phyloP scores from a whole-genome alignment of 1,284 basidiomycete genomes.

The Anthracocystis setariae region DNA sequence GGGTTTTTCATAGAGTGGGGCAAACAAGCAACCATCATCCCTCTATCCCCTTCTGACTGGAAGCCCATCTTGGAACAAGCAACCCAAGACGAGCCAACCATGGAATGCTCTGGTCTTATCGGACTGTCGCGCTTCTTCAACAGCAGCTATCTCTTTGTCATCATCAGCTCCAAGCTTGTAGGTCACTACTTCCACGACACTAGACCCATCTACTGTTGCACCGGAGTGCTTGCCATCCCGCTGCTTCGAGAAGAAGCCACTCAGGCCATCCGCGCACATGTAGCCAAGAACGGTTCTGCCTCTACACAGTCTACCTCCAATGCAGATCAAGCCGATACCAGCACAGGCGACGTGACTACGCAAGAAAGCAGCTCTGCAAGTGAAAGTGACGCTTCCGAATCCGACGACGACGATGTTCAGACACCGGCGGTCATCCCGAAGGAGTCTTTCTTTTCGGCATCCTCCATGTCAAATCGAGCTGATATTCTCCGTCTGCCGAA shows the following conservation, averaged over 20 bases:
- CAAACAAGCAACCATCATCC: slow-evolving; percentile 31
- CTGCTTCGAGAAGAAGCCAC: slow-evolving; percentile 40
- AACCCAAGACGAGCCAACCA: slow-evolving; percentile 8
- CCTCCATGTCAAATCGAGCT: slow-evolving; percentile 11
- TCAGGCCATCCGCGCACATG: slow-evolving; percentile 30
- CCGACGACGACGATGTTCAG: slow-evolving; percentile 49
- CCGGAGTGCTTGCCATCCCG: slow-evolving; percentile 54
- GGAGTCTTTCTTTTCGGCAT: slow-evolving; percentile 34
- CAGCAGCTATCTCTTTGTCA: slow-evolving; percentile 59
- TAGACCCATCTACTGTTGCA: slow-evolving; percentile 53
- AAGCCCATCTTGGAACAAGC: slow-evolving; percentile 14
- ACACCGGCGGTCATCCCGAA: slow-evolving; percentile 48
- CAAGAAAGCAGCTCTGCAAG: slow-evolving; percentile 28
- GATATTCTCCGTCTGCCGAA: slow-evolving; percentile 36
- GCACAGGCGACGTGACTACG: slow-evolving; percentile 4
- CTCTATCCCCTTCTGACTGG: slow-evolving; percentile 23
- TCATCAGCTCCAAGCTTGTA: slow-evolving; percentile 50
- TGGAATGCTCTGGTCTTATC: slow-evolving; percentile 49
- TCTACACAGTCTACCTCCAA: background rate
- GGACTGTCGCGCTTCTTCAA: slow-evolving; percentile 54
- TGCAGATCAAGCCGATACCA: slow-evolving; percentile 3
- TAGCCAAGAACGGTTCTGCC: slow-evolving; percentile 15
- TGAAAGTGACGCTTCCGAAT: slow-evolving; percentile 32
- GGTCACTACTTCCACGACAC: slow-evolving; percentile 56
- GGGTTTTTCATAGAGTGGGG: slow-evolving; percentile 47